Base-by-base conservation (phyloP, 352 stramenopile species). In the Phytopythium ostracodes region DNA sequence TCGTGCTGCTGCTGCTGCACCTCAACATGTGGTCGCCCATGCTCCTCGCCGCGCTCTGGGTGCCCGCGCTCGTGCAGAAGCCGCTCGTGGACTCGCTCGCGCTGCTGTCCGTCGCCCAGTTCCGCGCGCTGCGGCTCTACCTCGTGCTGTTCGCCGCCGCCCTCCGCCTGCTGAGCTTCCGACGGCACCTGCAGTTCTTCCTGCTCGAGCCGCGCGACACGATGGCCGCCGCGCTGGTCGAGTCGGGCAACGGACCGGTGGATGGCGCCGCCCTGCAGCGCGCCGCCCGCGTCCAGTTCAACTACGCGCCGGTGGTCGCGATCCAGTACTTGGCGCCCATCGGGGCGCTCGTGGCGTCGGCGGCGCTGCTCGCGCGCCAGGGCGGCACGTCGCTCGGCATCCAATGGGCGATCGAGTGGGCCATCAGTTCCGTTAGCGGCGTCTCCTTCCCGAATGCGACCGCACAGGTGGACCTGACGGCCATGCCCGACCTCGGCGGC, bases 201-300 rank as follows among this genome's bases (percentile, higher is more conserved):
- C 50, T 93, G n/a, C 58, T 91, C 15, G 84, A 93, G 56, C 80
- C 84, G 43, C 84, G 84, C 47, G 81, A 88, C 36, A 62, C 82
- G 51, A 88, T 91, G 66, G 75, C 83, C 7, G 79, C 83, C 8
- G 61, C 73, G 42, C 59, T 89, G 51, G 80, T 91, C 14, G 72
- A 71, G 18, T 58, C 65, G 27, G 75, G 76, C 11, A 70, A 71
- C 0, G 84, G 84, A 6, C 65, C 62, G 2, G 77, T 93, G 15
- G 77, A 90, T 52, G 83, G 81, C 1, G 65, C 72, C 25, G 56
- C 88, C 36, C 62, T 93, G 49, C 71, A 91, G 65, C 84, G 66
- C 60, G 89, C 89, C 53, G 77, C 91, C 25, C 77, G 83, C 53
- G 70, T 93, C 47, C 84, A 91, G 68, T 91, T 93, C 70, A 89